phyloP scores from a whole-genome alignment of 345 rosid genomes.

The Murraya koenigii region DNA sequence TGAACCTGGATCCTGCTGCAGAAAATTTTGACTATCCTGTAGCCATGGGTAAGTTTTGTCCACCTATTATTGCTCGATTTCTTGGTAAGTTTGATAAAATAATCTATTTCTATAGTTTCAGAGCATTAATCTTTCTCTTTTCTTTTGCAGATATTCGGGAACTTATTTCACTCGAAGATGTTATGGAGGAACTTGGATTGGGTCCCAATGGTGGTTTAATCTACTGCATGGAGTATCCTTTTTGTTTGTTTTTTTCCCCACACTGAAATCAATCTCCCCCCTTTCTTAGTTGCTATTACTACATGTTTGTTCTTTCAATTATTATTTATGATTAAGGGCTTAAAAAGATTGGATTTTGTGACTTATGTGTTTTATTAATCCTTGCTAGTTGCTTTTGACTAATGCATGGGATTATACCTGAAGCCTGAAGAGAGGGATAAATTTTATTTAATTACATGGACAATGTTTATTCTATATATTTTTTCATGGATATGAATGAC shows the following conservation, averaged over 20 bases:
- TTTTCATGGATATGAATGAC: slow-evolving; percentile 11
- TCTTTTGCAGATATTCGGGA: slow-evolving; percentile 75
- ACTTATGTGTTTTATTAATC: background rate
- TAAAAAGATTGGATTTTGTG: background rate
- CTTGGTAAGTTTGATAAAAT: background rate
- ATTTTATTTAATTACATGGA: background rate
- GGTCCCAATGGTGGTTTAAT: slow-evolving; percentile 94
- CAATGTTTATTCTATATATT: background rate
- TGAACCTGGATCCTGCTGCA: slow-evolving; percentile 93
- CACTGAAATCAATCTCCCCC: background rate
- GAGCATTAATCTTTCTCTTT: background rate
- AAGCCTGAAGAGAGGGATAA: background rate
- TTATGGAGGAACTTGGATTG: slow-evolving; percentile 83
- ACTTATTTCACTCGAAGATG: slow-evolving; percentile 83
- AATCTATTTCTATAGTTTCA: slow-evolving; percentile 1
- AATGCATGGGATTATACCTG: background rate
- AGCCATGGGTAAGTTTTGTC: slow-evolving; percentile 59
- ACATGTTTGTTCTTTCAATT: background rate
- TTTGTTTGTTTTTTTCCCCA: slow-evolving; percentile 10
- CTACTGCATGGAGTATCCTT: slow-evolving; percentile 98
- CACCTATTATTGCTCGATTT: slow-evolving; percentile 1
- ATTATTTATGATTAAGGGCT: background rate
- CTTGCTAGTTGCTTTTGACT: background rate
- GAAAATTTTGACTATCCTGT: slow-evolving; percentile 89
- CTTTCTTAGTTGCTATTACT: background rate